Base-by-base conservation (phyloP, 2,329 filamentous ascomycete species). In the Emericellopsis cladophorae region DNA sequence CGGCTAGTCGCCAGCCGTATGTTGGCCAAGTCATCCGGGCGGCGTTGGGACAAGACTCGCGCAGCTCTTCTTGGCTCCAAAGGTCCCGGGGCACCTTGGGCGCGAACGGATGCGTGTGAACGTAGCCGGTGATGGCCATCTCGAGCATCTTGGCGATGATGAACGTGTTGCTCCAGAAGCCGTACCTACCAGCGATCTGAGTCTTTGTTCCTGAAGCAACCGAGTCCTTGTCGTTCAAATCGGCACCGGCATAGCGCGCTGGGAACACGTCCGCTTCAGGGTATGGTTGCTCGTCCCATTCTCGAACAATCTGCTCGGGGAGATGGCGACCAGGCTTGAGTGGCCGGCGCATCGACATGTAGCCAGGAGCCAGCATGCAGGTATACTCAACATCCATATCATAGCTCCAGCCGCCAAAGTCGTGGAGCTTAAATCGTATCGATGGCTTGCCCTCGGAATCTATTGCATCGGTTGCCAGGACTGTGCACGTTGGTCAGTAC, bases 141-240 rank as follows among this genome's bases (percentile, higher is more conserved):
- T 35, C 32, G 26, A 29, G 9, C 9, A 29, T 29, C 18, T 41
- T 37, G n/a, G 44, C 48, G 14, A 48, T 39, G 29, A 44, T 46
- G 39, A 43, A 50, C 21, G 49, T 24, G 22, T 50, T 50, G 14
- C 36, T 38, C 31, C 44, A 45, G 37, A 47, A 46, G 5, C 47
- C 46, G 22, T 49, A 50, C 31, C 49, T 46, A 4, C 48, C 48
- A 7, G 48, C 48, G 21, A 14, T 10, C n/a, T 10, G 32, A 8
- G 32, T 35, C 8, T 15, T 35, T 2, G 9, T 3, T 9, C n/a
- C 32, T 7, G 26, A 9, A 12, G 3, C 26, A 3, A 29, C 26
- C 26, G 8, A 9, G 26, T 4, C 9, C 26, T 7, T 4, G 6
- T 29, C 26, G 26, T 29, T 29, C 26, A 29, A 12, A 12, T 29